Percentiles rank a stretch among this genome's conserved stretches.
These are phyloP conservation scores for Thalassiosira allenii DNA, from an alignment of 352 stramenopile species.

Conservation along the genomic window DNA sequence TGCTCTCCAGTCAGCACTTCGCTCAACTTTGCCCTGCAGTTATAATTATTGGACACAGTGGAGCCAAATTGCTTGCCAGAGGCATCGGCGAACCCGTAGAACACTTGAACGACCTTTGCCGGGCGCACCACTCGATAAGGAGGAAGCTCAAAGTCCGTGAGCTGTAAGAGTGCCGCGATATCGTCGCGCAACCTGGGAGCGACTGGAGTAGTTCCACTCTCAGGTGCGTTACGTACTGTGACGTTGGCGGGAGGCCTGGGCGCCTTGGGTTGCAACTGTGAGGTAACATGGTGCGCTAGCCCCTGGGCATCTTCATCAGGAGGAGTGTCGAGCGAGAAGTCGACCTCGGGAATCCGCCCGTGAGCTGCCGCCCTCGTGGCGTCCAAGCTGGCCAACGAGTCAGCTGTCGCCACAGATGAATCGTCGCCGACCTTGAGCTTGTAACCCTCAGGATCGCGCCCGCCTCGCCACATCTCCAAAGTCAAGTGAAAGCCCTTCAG, in stretches of 20 bases:
- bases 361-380: not conserved
- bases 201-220: not conserved
- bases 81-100: constrained; percentile 63
- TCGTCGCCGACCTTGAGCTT: constrained; percentile 23
- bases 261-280: not conserved
- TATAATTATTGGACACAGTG: constrained; percentile 8
- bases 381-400: not conserved
- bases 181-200: constrained; percentile 48
- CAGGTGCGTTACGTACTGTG: no score
- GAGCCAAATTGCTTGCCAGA: constrained; percentile 49
- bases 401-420: not conserved
- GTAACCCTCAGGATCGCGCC: constrained; percentile 50
- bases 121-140: constrained; percentile 9
- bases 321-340: no score
- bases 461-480: constrained; percentile 50
- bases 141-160: constrained; percentile 25
- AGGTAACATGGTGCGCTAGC: no score
- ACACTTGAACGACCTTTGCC: not conserved
- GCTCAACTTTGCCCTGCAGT: constrained; percentile 8
- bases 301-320: not conserved
- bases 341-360: not conserved
- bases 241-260: not conserved
- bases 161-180: constrained; percentile 31
- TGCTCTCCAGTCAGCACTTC: not conserved
- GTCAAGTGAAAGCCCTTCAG: constrained; percentile 73